These are phyloP conservation scores for Lomentospora prolificans DNA, from an alignment of 2,329 filamentous ascomycete genomes.

Conservation along the genomic window DNA sequence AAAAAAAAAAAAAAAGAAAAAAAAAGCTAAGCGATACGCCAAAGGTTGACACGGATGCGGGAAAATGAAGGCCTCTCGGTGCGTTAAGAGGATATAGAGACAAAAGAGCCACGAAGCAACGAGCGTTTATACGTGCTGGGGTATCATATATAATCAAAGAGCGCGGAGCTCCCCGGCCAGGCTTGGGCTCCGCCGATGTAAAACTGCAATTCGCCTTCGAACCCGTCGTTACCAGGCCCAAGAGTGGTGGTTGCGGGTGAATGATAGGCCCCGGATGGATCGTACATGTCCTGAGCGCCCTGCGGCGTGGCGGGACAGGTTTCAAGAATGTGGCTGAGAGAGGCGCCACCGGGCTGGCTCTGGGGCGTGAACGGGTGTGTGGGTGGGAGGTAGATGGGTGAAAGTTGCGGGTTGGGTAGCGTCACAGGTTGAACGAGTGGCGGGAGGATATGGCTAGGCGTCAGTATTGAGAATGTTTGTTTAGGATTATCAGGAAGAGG, in stretches of 20 bases:
- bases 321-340: neutral
- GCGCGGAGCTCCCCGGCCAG: neutral
- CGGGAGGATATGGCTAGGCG: neutral
- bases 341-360: neutral
- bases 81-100: too few relatives aligned
- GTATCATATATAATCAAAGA: neutral
- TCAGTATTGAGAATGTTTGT: neutral
- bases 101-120: neutral
- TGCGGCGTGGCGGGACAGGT: neutral
- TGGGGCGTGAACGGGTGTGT: neutral
- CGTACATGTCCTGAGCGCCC: neutral
- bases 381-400: neutral
- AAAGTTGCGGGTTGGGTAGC: neutral
- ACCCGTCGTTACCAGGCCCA: constrained; percentile 32
- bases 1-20: too few relatives aligned
- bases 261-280: neutral
- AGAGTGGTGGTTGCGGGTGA: constrained; percentile 14
- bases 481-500: neutral
- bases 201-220: constrained; percentile 33
- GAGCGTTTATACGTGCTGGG: too few relatives aligned
- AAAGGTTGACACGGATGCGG: too few relatives aligned
- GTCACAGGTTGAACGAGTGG: neutral
- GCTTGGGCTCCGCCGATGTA: constrained; percentile 28
- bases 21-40: too few relatives aligned
- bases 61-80: too few relatives aligned